phyloP scores from a whole-genome alignment of 441 rosid genomes.

The Jatropha multifida region DNA sequence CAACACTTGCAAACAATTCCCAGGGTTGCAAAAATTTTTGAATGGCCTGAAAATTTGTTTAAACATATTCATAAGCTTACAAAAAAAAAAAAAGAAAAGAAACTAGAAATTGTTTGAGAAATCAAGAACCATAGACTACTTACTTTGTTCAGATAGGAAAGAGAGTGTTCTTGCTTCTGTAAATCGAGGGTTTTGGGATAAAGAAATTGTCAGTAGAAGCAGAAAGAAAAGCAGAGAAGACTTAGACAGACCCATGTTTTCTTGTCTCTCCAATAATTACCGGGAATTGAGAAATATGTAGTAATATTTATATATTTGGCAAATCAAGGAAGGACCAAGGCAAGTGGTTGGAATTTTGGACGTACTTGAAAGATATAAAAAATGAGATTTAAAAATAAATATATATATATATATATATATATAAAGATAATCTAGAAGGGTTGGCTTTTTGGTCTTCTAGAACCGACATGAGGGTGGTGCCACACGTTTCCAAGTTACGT shows the following conservation, averaged over 20 bases:
- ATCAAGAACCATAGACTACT: neutral
- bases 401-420: too few relatives aligned
- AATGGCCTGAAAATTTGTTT: constrained; percentile 22
- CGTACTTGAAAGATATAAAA: too few relatives aligned
- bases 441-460: constrained; percentile 19
- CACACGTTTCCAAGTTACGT: constrained; percentile 14
- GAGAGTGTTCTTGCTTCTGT: constrained; percentile 41
- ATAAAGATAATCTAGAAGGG: constrained; percentile 16
- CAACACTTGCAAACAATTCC: constrained; percentile 59
- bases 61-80: neutral
- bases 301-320: neutral
- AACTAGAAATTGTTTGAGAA: too few relatives aligned
- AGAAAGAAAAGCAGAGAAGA: constrained; percentile 20
- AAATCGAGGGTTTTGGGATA: constrained; percentile 3
- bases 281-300: neutral
- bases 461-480: neutral
- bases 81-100: neutral
- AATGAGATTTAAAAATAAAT: neutral
- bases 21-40: constrained; percentile 38
- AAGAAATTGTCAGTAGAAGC: constrained; percentile 22
- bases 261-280: neutral
- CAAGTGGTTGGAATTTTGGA: neutral
- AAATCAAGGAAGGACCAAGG: neutral
- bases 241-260: constrained; percentile 5
- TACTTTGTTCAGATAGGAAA: constrained; percentile 32